These are phyloP conservation scores for Closterium sp. DNA, from an alignment of 139 green algal genomes.

Conservation along the genomic window DNA sequence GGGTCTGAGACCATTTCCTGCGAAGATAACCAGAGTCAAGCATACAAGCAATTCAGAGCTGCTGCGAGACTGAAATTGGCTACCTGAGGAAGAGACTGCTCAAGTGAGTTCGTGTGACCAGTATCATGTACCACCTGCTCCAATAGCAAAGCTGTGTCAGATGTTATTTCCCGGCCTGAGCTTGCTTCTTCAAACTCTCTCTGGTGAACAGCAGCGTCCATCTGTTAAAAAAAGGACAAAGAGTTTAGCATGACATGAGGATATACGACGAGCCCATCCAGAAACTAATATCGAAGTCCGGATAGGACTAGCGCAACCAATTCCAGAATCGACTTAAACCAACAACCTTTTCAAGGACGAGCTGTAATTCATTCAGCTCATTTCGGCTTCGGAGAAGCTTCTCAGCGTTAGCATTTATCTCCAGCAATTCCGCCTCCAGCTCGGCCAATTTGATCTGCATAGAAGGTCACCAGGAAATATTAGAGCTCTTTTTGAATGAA, in stretches of 20 bases:
- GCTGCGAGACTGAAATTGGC: neutral
- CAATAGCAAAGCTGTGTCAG: constrained; percentile 37
- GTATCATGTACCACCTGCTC: constrained; percentile 38
- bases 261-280: neutral
- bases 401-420: constrained; percentile 89
- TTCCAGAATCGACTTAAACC: neutral
- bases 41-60: neutral
- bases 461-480: constrained; percentile 16
- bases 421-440: constrained; percentile 82
- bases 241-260: neutral
- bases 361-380: constrained; percentile 90
- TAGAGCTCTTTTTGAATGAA: too few species aligned
- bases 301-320: neutral
- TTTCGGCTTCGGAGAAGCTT: constrained; percentile 69
- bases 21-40: neutral
- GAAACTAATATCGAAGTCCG: too few species aligned
- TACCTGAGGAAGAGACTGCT: neutral
- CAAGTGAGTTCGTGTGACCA: neutral
- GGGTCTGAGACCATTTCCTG: constrained; percentile 48
- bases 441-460: constrained; percentile 80
- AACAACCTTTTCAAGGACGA: constrained; percentile 85
- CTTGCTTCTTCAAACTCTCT: constrained; percentile 41
- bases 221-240: neutral
- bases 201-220: constrained; percentile 39
- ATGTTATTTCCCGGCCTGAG: neutral